Conservation (phyloP, 1,139 yeast genomes). For the Arxiozyma heterogenica region DNA sequence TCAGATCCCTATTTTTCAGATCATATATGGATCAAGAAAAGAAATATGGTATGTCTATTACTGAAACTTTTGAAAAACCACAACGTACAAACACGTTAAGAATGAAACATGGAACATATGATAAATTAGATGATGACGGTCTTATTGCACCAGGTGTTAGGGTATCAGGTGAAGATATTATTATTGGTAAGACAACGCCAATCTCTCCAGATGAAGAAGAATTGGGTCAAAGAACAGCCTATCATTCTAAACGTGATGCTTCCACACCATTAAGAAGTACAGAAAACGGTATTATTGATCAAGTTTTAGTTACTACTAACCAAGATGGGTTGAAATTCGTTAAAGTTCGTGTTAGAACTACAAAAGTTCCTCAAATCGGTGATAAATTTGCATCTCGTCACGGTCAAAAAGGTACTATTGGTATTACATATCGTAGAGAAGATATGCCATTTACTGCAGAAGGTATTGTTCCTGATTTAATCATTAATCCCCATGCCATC, state of each 20-base stretch:
- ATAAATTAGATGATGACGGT: slow-evolving; percentile 96
- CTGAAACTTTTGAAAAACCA: slow-evolving; percentile 93
- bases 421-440: slow-evolving; percentile 96
- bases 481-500: slow-evolving; percentile 97
- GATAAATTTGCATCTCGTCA: slow-evolving; percentile 98
- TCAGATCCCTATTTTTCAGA: slow-evolving; percentile 90
- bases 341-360: slow-evolving; percentile 97
- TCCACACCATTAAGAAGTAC: slow-evolving; percentile 95
- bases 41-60: slow-evolving; percentile 95
- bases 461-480: slow-evolving; percentile 94
- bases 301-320: slow-evolving; percentile 89
- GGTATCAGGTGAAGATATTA: slow-evolving; percentile 97
- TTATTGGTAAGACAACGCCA: slow-evolving; percentile 97
- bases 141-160: slow-evolving; percentile 96
- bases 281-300: slow-evolving; percentile 97
- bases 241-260: slow-evolving; percentile 97
- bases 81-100: slow-evolving; percentile 88
- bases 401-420: slow-evolving; percentile 99
- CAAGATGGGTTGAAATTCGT: slow-evolving; percentile 97
- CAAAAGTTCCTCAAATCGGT: slow-evolving; percentile 97
- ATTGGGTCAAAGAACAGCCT: slow-evolving; percentile 95
- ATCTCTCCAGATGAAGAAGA: slow-evolving; percentile 98
- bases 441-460: slow-evolving; percentile 98
- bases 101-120: slow-evolving; percentile 96
- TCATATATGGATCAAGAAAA: slow-evolving; percentile 98